Percentiles rank a stretch among this genome's conserved stretches.
phyloP scores from a whole-genome alignment of 169 alveolate genomes.

The Plasmodium cynomolgi region DNA sequence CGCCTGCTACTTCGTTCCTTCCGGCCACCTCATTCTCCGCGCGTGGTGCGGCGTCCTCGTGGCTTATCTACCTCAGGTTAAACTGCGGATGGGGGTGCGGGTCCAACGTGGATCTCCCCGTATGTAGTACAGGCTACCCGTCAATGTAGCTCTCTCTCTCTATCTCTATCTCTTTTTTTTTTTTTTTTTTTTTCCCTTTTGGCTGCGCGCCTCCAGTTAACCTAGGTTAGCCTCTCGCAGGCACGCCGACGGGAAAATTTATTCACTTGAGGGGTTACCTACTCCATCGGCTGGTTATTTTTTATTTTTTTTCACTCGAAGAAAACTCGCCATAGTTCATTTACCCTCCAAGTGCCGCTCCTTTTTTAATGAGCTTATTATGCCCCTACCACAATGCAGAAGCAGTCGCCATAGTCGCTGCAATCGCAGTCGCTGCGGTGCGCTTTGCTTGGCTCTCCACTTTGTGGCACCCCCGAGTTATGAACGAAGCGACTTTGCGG shows the following conservation, averaged over 20 bases:
- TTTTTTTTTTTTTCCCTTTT: not conserved
- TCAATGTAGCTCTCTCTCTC: not conserved
- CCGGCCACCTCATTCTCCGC: not conserved
- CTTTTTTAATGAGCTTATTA: not conserved
- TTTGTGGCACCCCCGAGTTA: not conserved
- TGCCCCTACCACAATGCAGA: not conserved
- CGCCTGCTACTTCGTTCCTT: not conserved
- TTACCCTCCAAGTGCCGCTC: not conserved
- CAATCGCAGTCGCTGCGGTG: not conserved
- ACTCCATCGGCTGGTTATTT: not conserved
- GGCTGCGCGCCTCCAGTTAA: not conserved
- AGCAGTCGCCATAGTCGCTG: not conserved
- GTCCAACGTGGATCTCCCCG: not conserved
- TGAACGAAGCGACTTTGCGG: not conserved
- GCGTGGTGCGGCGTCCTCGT: not conserved
- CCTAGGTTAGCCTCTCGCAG: not conserved
- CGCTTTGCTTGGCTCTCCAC: not conserved
- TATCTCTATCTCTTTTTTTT: not conserved
- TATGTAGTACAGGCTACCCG: not conserved
- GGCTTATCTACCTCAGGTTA: not conserved
- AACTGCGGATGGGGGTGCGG: not conserved
- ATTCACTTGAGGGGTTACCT: not conserved
- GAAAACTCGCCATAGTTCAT: not conserved
- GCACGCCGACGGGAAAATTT: not conserved
- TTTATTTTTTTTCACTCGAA: not conserved